Conservation (phyloP, 805 yeast species). For the Yarrowia sp. region DNA sequence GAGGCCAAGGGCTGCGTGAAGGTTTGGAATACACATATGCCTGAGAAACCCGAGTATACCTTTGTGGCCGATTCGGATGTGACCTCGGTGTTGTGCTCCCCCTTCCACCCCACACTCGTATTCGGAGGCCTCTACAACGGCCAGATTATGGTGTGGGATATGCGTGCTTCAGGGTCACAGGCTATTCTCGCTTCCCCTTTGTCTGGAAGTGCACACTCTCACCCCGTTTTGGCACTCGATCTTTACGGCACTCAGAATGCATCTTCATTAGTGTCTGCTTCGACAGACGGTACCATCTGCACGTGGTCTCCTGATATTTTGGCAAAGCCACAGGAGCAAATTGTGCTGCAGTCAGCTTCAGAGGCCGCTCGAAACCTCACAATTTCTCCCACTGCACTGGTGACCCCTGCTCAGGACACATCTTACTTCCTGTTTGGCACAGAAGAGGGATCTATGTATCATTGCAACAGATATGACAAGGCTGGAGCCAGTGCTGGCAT, state of each 20-base stretch:
- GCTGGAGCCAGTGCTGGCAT: conserved; percentile 37
- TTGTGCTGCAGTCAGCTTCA: conserved; percentile 33
- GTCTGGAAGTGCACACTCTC: conserved; percentile 36
- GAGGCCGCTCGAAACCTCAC: conserved; percentile 31
- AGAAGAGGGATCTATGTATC: conserved; percentile 39
- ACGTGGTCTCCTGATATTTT: conserved; percentile 41
- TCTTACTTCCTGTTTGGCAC: conserved; percentile 40
- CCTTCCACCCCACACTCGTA: conserved; percentile 40
- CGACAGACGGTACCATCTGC: conserved; percentile 41
- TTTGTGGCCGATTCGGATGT: conserved; percentile 43
- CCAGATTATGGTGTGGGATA: conserved; percentile 51
- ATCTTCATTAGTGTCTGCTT: conserved; percentile 36
- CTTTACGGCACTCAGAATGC: conserved; percentile 35
- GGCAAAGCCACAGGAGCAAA: conserved; percentile 38
- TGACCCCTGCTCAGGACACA: conserved; percentile 34
- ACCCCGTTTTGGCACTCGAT: conserved; percentile 37
- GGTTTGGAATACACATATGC: conserved; percentile 41
- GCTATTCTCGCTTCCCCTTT: conserved; percentile 39
- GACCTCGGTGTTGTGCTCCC: conserved; percentile 40
- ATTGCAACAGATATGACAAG: conserved; percentile 37
- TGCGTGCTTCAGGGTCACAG: conserved; percentile 33
- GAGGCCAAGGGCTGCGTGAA: conserved; percentile 36
- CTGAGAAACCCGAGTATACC: conserved; percentile 42
- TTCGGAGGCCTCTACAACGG: conserved; percentile 52
- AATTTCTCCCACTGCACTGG: conserved; percentile 36